Base-by-base conservation (phyloP, 2,329 filamentous ascomycete genomes). In the Corynespora cassiicola region DNA sequence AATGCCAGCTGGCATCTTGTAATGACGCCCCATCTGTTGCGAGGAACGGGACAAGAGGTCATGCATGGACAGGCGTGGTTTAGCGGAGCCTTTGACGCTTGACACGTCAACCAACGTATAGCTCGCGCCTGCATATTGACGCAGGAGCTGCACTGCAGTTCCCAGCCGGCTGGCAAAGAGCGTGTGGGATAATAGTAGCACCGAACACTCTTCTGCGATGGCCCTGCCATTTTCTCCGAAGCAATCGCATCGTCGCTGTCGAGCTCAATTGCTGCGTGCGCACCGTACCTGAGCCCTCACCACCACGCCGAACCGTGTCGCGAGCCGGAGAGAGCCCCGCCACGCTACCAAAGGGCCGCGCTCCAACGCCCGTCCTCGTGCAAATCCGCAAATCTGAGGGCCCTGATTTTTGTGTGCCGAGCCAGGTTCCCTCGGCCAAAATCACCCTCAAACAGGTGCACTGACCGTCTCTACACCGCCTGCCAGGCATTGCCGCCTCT, bases 41-140 rank as follows among this genome's bases (percentile, higher is more conserved):
- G 45, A 40, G 41, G 42, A 50, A 41, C 51, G 60, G 47, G 47
- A 50, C 52, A 52, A 56, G 53, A 47, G 42, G 50, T 30, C 49
- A 56, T 60, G 63, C 57, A 59, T 37, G 35, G 48, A 59, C 55
- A 39, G 45, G 50, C 54, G 50, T 44, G 59, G 59, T 56, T 53
- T 65, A 66, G 63, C 52, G 55, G 61, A 61, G 46, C 49, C 41
- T 44, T 54, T 41, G 50, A 56, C 60, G 60, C 55, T 61, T 62
- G 58, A 62, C 58, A 63, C 61, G 59, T 65, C 46, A 58, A 52
- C 55, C 56, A 56, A 58, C 54, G 44, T 56, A 63, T 50, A 45
- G 56, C 60, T 64, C 61, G 60, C 56, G 48, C 56, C 60, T 67
- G 65, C 63, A 67, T 39, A 65, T 66, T 67, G 63, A 66, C 60